phyloP scores from a whole-genome alignment of 2,329 filamentous ascomycete species.

The Aspergillus intermedius region DNA sequence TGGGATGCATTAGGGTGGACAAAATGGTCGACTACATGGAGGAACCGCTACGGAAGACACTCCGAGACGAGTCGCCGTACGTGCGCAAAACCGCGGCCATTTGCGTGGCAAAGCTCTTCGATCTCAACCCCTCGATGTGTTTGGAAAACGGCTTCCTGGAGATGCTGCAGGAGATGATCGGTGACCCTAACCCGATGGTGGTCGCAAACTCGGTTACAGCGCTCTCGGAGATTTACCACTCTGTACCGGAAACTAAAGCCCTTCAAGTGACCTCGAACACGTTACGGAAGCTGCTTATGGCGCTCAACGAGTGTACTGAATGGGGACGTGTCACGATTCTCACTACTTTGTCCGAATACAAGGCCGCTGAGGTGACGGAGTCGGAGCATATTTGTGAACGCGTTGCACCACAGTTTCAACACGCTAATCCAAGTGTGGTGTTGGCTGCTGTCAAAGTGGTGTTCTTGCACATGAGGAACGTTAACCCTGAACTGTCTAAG shows the following conservation, averaged over 20 bases:
- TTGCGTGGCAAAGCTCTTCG: conserved; percentile 95
- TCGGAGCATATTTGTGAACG: conserved; percentile 97
- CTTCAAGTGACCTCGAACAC: conserved; percentile 74
- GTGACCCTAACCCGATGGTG: conserved; percentile 97
- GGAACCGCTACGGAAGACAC: conserved; percentile 88
- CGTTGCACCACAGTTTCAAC: conserved; percentile 93
- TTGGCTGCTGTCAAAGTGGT: conserved; percentile 96
- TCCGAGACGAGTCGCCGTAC: conserved; percentile 95
- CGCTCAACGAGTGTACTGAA: conserved; percentile 95
- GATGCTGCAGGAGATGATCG: conserved; percentile 88
- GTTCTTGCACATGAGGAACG: conserved; percentile 87
- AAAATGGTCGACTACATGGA: conserved; percentile 99
- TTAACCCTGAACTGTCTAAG: conserved; percentile 69
- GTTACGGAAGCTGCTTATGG: conserved; percentile 93
- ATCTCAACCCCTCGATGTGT: conserved; percentile 85
- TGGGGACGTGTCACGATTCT: conserved; percentile 96
- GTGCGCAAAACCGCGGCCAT: conserved; percentile 97
- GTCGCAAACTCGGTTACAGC: conserved; percentile 96
- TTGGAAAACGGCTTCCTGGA: conserved; percentile 96
- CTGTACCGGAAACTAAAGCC: conserved; percentile 82
- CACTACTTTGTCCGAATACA: conserved; percentile 82
- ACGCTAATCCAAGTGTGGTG: conserved; percentile 95
- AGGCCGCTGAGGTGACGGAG: conserved; percentile 81
- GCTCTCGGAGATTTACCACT: conserved; percentile 82
- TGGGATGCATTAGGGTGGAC: conserved; percentile 96